Evolutionary conservation across 2,329 filamentous ascomycete species (phyloP), one percentile per base, ranked within the genome.

Genomic region (Coniochaeta prunicola): DNA sequence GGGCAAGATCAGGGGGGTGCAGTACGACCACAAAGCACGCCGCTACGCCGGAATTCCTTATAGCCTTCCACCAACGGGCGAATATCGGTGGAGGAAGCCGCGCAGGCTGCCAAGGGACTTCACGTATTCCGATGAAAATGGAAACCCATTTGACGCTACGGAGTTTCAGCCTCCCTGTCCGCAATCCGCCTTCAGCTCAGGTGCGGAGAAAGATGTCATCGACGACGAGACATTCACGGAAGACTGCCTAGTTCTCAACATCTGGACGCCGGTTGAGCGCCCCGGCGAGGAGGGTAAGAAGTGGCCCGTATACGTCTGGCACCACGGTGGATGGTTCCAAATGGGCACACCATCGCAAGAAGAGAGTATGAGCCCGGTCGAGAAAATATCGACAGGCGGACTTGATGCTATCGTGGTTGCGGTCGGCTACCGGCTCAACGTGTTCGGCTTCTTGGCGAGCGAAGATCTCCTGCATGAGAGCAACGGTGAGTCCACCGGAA

Each of bases 291-390:
- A 33, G 33, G 33, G 60, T 4, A 65, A 64, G 10, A 74, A 71
- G 56, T 71, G 73, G 8, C 73, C 73, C 1, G 73, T 76, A 30
- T 69, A 72, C 70, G 64, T 77, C 10, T 76, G 70, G 61, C 68
- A 77, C 21, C 74, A 79, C 60, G 78, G 78, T 10, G 78, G 79
- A 0, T 79, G 76, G 76, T 77, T 79, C 61, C 76, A 79, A 60
- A 69, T 77, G 33, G 76, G 76, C 13, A 72, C 78, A 26, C 74
- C 75, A 0, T 72, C 71, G 15, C 76, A 80, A 30, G 72, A 75
- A 36, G 61, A 68, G 9, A 69, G 70, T 1, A 74, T 77, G 71
- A 71, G 78, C 56, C 74, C 76, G 0, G 77, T 74, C 0, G 76
- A 79, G 59, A 64, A 78, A 12, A 72, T 75, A 1, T 69, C 71